Conservation (phyloP, 2,329 filamentous ascomycete species). For the Phaeosphaeriaceae sp. region DNA sequence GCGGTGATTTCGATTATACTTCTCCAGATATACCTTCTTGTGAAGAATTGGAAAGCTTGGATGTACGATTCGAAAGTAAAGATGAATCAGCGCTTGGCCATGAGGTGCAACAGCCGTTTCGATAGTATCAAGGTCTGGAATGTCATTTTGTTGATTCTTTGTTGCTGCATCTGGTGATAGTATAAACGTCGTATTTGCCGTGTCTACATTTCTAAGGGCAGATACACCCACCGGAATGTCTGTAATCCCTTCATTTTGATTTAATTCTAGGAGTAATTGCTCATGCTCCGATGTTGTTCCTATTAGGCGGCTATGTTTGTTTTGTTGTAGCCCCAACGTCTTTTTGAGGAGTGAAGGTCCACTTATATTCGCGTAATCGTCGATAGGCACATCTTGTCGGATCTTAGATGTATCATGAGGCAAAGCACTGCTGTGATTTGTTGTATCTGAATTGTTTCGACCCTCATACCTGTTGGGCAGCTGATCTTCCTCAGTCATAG, state of each 20-base stretch:
- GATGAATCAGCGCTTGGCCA: slow-evolving; percentile 71
- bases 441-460: background rate
- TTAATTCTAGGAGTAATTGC: slow-evolving; percentile 28
- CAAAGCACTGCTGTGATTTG: slow-evolving; percentile 1
- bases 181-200: slow-evolving; percentile 32
- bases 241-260: slow-evolving; percentile 14
- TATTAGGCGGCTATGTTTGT: slow-evolving; percentile 37
- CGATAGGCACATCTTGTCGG: slow-evolving; percentile 32
- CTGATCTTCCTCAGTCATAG: slow-evolving; percentile 15
- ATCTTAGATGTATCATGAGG: slow-evolving; percentile 22
- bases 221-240: slow-evolving; percentile 19
- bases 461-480: background rate
- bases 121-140: slow-evolving; percentile 68
- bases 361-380: slow-evolving; percentile 42
- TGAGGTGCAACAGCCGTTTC: slow-evolving; percentile 74
- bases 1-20: slow-evolving; percentile 63
- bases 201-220: slow-evolving; percentile 33
- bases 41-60: slow-evolving; percentile 65
- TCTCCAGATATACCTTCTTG: slow-evolving; percentile 67
- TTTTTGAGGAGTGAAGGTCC: slow-evolving; percentile 44
- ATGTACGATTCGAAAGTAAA: slow-evolving; percentile 73
- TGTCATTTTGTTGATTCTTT: slow-evolving; percentile 37
- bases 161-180: slow-evolving; percentile 35
- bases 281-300: slow-evolving; percentile 41
- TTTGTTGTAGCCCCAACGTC: slow-evolving; percentile 43